Base-by-base conservation (phyloP, 352 stramenopile genomes). In the Pythium rishiriense region DNA sequence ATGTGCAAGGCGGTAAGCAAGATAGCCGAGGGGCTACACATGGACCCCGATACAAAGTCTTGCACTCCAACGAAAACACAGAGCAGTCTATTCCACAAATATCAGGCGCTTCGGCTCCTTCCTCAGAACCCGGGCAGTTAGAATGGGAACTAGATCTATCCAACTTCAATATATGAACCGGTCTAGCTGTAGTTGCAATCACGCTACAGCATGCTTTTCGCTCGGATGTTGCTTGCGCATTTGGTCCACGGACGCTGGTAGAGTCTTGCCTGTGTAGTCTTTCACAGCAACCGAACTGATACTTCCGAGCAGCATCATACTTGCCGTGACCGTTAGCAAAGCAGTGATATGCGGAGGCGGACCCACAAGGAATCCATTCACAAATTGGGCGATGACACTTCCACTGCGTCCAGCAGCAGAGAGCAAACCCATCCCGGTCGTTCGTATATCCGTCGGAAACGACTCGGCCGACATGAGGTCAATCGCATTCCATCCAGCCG, bases 321-420 rank as follows among this genome's bases (percentile, higher is more conserved):
- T 82, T 25, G 85, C 80, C 11, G 88, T 96, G 50, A 95, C 77
- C 10, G 67, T 46, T 1, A 97, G 71, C 51, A 97, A 58, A 19
- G 88, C n/a, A 10, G 83, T 82, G 46, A 96, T 80, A 42, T 94
- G 88, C 22, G 85, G 69, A 0, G 84, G 84, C 26, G 84, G 83
- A 1, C 80, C 83, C 9, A 96, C 76, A 28, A 97, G 78, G 39
- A 83, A 93, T 0, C 88, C 90, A 49, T 96, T 96, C 12, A 96
- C 83, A 75, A 97, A 96, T 73, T 98, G 93, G 19, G 90, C 90
- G 22, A 96, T 69, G 45, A 98, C 89, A 3, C 89, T 94, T 17
- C 91, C 93, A 24, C 91, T 74, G 56, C 90, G 78, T 3, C 91
- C 93, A 31, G 73, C 79, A 2, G 88, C 89, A 0, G 88, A 88